phyloP scores from a whole-genome alignment of 768 basidiomycete species.

The Pisolithus tinctorius region DNA sequence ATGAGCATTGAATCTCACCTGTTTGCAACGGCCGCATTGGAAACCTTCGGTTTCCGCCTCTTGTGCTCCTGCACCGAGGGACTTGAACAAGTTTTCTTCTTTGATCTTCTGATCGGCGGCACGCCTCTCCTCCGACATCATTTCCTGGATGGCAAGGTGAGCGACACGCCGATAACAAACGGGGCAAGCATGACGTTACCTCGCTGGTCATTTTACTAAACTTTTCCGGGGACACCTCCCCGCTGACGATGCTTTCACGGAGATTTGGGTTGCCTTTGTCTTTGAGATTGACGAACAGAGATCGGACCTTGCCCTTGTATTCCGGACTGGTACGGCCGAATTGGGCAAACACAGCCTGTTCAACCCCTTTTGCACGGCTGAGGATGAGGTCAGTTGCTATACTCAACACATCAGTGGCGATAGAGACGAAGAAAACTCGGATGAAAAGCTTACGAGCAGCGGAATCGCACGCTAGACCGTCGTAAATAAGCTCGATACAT shows the following conservation, averaged over 20 bases:
- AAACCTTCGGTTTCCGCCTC: conserved; percentile 97
- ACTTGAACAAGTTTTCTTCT: conserved; percentile 84
- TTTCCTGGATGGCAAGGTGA: conserved; percentile 51
- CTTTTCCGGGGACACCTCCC: conserved; percentile 61
- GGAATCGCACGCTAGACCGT: conserved; percentile 83
- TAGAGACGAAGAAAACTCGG: neutral
- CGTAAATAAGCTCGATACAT: conserved; percentile 86
- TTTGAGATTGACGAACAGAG: conserved; percentile 88
- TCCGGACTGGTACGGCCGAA: conserved; percentile 37
- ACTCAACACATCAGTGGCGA: conserved; percentile 4
- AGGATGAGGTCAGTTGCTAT: conserved; percentile 66
- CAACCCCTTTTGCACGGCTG: conserved; percentile 60
- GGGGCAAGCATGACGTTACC: conserved; percentile 32
- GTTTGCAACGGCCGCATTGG: conserved; percentile 93
- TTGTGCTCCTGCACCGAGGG: conserved; percentile 81
- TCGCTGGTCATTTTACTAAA: conserved; percentile 79
- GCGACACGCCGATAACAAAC: neutral
- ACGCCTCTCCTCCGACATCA: conserved; percentile 91
- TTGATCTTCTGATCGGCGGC: conserved; percentile 76
- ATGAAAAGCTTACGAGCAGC: conserved; percentile 64
- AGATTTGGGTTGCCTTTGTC: conserved; percentile 89
- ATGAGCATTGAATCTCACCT: conserved; percentile 39
- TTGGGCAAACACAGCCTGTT: conserved; percentile 50
- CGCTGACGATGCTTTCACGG: conserved; percentile 79
- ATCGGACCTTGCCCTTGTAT: conserved; percentile 80